Base-by-base conservation (phyloP, 2,329 filamentous ascomycete genomes). In the Penicillium sp. region DNA sequence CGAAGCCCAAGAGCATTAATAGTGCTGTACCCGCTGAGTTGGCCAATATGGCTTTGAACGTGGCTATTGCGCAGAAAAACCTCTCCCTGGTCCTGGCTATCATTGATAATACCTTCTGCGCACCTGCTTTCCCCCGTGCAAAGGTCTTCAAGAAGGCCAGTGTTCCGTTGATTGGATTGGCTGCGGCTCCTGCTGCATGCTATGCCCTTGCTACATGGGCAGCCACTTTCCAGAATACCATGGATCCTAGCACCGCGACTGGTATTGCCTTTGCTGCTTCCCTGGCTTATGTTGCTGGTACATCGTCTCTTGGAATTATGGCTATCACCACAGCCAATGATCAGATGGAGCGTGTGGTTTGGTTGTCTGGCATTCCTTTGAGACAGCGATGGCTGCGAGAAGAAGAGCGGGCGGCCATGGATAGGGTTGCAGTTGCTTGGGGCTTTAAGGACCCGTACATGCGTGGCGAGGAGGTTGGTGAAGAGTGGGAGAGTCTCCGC, bases 271-370 rank as follows among this genome's bases (percentile, higher is more conserved):
- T 96, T 70, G 85, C 84, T 0, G 93, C 90, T 13, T 89, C 95
- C 49, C 78, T 93, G 59, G 90, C 91, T 7, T 99, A 98, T 73
- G 82, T 96, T 43, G 84, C 86, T 21, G 90, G 91, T 61, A 92
- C 92, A 4, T 87, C 86, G 4, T 91, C 88, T 10, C 84, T 98
- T 52, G 95, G 93, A 3, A 78, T 95, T 43, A 86, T 98, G 37
- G 91, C 93, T 9, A 80, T 96, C 57, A 87, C 91, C 26, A 97
- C 93, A 33, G 83, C 88, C 58, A 97, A 97, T 75, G 93, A 98
- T 73, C 92, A 98, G 75, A 96, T 97, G 90, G 88, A 89, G 68
- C 86, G 95, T 21, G 91, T 98, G 5, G 93, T 91, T 2, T 99
- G 95, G 95, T 82, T 89, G 9, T 86, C 86, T 0, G 95, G 95